A percentile compares a stretch with the other conserved stretches of the same genome.
Evolutionary conservation across 73 alveolate genomes (phyloP).

Genomic region (Paramecium sonneborni): DNA sequence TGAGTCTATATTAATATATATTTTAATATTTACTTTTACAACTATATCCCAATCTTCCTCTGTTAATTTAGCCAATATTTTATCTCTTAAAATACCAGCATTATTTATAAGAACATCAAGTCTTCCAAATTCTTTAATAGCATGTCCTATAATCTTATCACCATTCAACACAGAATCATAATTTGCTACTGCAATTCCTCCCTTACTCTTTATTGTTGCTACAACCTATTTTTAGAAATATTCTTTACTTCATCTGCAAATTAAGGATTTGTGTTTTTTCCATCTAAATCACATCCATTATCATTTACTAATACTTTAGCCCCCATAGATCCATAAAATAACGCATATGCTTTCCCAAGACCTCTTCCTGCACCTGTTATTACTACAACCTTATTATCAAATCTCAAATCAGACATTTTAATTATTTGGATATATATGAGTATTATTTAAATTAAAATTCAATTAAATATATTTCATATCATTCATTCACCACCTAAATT

Average conservation of each 20-base stretch:
- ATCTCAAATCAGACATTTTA: constrained; percentile 37
- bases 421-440: background rate
- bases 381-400: constrained; percentile 72
- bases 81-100: constrained; percentile 96
- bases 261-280: constrained; percentile 53
- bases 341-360: constrained; percentile 86
- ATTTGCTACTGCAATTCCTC: constrained; percentile 91
- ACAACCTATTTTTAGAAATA: constrained; percentile 71
- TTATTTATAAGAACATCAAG: constrained; percentile 90
- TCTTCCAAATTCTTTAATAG: constrained; percentile 81
- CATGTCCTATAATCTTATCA: constrained; percentile 93
- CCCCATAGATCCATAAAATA: constrained; percentile 81
- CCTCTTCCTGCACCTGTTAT: constrained; percentile 95
- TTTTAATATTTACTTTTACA: constrained; percentile 57
- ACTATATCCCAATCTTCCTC: constrained; percentile 91
- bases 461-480: background rate
- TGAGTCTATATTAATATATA: constrained; percentile 62
- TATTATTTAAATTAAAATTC: background rate
- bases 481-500: constrained; percentile 48
- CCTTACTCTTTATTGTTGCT: constrained; percentile 84
- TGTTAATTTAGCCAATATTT: constrained; percentile 84
- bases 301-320: constrained; percentile 94
- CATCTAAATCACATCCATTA: constrained; percentile 77
- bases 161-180: constrained; percentile 94
- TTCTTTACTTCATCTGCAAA: constrained; percentile 19